These are phyloP conservation scores for Boletus rufocinnamomeus DNA, from an alignment of 768 basidiomycete genomes.

Conservation along the genomic window DNA sequence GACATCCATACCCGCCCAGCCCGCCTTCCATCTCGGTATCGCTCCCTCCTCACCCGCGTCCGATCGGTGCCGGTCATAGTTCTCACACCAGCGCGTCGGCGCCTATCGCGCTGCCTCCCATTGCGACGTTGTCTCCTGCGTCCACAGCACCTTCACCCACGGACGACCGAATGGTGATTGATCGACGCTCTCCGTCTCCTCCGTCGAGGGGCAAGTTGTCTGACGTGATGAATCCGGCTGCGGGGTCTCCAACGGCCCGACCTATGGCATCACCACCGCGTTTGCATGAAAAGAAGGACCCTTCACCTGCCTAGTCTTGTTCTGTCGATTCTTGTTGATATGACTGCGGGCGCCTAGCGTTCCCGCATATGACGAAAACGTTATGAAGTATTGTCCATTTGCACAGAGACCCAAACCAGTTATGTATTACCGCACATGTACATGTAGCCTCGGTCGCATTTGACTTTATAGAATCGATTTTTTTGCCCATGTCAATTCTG, in stretches of 20 bases:
- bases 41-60: constrained; percentile 75
- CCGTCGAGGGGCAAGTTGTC: constrained; percentile 54
- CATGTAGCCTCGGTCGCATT: constrained; percentile 24
- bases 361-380: constrained; percentile 21
- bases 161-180: constrained; percentile 38
- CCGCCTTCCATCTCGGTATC: constrained; percentile 58
- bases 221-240: constrained; percentile 50
- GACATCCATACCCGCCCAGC: constrained; percentile 43
- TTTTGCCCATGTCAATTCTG: neutral
- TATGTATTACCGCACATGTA: constrained; percentile 35
- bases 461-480: constrained; percentile 16
- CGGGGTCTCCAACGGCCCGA: constrained; percentile 54
- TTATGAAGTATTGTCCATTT: constrained; percentile 28
- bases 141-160: constrained; percentile 57
- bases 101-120: constrained; percentile 64
- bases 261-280: constrained; percentile 56
- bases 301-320: constrained; percentile 26
- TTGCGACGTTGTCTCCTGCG: constrained; percentile 65
- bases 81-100: constrained; percentile 39
- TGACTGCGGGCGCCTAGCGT: constrained; percentile 3
- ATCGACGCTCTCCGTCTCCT: constrained; percentile 49
- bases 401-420: constrained; percentile 19
- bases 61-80: constrained; percentile 57
- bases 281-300: constrained; percentile 36
- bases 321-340: constrained; percentile 15